A percentile compares a stretch with the other conserved stretches of the same genome.
These are phyloP conservation scores for Mallotus repandus DNA, from an alignment of 441 rosid species.

Conservation along the genomic window DNA sequence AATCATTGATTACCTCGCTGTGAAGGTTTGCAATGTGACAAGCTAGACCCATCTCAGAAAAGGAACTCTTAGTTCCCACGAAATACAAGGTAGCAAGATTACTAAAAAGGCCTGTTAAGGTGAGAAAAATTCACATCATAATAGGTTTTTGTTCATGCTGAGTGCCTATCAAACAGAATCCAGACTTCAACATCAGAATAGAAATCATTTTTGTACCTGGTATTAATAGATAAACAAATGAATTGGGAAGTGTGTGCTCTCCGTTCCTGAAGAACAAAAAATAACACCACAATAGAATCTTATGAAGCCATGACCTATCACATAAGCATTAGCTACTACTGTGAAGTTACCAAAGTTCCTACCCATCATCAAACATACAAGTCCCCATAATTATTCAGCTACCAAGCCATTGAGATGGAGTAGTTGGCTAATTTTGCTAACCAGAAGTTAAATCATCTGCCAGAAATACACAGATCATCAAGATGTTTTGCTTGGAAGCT, in stretches of 20 bases:
- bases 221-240: slow-evolving; percentile 61
- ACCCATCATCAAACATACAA: not conserved
- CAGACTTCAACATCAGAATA: not conserved
- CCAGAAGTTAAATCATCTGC: not conserved
- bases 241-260: slow-evolving; percentile 52
- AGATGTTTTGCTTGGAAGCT: not conserved
- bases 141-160: not conserved
- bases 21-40: slow-evolving; percentile 72
- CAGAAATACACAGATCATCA: not conserved
- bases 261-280: slow-evolving; percentile 46
- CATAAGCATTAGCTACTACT: not conserved
- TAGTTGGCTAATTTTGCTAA: not conserved
- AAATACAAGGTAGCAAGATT: slow-evolving; percentile 70
- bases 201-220: slow-evolving; percentile 41
- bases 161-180: not conserved
- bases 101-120: slow-evolving; percentile 64
- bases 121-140: slow-evolving; percentile 12
- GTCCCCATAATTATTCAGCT: not conserved
- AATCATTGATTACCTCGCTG: slow-evolving; percentile 50
- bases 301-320: not conserved
- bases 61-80: slow-evolving; percentile 57
- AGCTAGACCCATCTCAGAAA: slow-evolving; percentile 67
- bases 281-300: slow-evolving; percentile 14
- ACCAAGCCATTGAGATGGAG: not conserved
- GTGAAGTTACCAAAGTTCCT: not conserved